Conservation (phyloP, 257 asterid genomes). For the Petunia axillaris region DNA sequence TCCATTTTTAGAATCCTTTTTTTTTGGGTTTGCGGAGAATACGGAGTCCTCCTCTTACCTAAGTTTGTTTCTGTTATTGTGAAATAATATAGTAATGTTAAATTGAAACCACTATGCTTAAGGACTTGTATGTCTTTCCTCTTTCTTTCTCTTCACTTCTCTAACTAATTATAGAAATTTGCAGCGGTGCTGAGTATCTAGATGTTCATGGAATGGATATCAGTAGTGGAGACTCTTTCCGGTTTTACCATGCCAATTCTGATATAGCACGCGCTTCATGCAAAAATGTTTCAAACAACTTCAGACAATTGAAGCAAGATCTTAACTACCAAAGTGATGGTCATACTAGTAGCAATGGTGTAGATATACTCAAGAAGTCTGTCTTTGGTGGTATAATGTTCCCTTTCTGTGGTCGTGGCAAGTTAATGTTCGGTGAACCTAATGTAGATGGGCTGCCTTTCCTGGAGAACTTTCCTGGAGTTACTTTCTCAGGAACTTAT, state of each 20-base stretch:
- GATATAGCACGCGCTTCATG: conserved; percentile 50
- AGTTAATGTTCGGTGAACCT: conserved; percentile 50
- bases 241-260: conserved; percentile 60
- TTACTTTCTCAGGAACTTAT: conserved; percentile 63
- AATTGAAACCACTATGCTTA: background rate
- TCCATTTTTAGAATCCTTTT: background rate
- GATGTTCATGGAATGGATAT: conserved; percentile 58
- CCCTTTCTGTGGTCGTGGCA: conserved; percentile 72
- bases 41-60: background rate
- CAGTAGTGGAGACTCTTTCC: conserved; percentile 71
- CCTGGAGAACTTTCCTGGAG: conserved; percentile 70
- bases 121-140: background rate
- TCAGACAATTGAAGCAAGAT: conserved; percentile 45
- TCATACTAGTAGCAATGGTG: background rate
- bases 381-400: conserved; percentile 75
- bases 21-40: conserved; percentile 8
- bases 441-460: conserved; percentile 57
- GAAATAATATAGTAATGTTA: background rate
- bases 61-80: background rate
- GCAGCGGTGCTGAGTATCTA: conserved; percentile 82
- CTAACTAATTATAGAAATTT: conserved; percentile 13
- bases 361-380: conserved; percentile 34
- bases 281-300: conserved; percentile 44
- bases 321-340: conserved; percentile 20
- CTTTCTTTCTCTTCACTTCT: background rate